Conservation (phyloP, 371 early-diverging fungal species). For the Nematocida displodere region DNA sequence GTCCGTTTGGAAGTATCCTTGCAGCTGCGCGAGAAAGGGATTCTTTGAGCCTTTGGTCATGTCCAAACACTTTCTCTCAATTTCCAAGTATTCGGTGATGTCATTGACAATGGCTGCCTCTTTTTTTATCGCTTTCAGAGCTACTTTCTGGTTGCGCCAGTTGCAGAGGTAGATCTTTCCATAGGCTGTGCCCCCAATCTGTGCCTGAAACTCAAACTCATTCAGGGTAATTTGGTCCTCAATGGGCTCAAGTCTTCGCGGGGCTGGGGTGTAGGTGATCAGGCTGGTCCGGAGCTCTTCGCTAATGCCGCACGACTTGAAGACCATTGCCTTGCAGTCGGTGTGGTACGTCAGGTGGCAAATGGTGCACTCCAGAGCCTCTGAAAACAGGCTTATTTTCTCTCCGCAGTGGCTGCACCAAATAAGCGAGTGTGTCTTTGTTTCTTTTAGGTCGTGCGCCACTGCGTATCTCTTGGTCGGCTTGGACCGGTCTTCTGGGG, state of each 20-base stretch:
- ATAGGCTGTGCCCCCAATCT: slow-evolving; percentile 88
- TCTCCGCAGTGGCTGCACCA: slow-evolving; percentile 95
- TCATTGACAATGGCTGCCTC: slow-evolving; percentile 79
- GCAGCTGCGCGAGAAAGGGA: slow-evolving; percentile 72
- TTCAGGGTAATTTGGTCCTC: slow-evolving; percentile 66
- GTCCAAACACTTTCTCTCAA: slow-evolving; percentile 82
- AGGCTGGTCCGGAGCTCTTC: slow-evolving; percentile 67
- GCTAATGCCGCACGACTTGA: slow-evolving; percentile 81
- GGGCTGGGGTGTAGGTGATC: slow-evolving; percentile 46
- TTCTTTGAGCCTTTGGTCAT: slow-evolving; percentile 73
- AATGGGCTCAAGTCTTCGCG: background rate
- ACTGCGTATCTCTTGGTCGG: slow-evolving; percentile 70
- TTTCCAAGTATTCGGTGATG: slow-evolving; percentile 75
- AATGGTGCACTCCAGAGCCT: slow-evolving; percentile 65
- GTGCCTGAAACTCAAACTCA: slow-evolving; percentile 80
- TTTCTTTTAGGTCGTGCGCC: slow-evolving; percentile 77
- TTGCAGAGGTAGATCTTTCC: slow-evolving; percentile 91
- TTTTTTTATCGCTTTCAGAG: slow-evolving; percentile 92
- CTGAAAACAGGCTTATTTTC: slow-evolving; percentile 74
- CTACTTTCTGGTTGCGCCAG: slow-evolving; percentile 71
- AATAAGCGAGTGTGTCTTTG: slow-evolving; percentile 71
- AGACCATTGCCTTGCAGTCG: slow-evolving; percentile 74
- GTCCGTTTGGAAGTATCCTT: slow-evolving; percentile 61
- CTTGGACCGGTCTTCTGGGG: background rate
- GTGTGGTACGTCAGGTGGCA: slow-evolving; percentile 76